Percentiles rank a stretch among this genome's conserved stretches.
phyloP scores from a whole-genome alignment of 768 basidiomycete species.

The Fistulinella prunicolor region DNA sequence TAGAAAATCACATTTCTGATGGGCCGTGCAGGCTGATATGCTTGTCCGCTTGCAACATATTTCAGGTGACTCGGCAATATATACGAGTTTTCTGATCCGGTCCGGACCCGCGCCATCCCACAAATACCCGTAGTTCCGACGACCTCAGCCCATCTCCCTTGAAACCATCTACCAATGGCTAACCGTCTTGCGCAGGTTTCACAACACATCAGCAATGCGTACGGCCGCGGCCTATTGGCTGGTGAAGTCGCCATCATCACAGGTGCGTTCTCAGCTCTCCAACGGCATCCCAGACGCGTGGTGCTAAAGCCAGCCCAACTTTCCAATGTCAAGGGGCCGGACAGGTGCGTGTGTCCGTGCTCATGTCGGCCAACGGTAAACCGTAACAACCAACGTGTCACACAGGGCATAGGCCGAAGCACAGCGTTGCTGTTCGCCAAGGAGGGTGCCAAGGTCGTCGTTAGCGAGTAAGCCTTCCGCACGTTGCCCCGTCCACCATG shows the following conservation, averaged over 20 bases:
- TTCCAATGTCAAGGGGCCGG: slow-evolving; percentile 55
- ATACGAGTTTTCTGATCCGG: no score
- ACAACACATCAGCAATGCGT: slow-evolving; percentile 57
- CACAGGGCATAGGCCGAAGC: slow-evolving; percentile 74
- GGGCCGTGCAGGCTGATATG: no score
- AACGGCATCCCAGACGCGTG: neutral
- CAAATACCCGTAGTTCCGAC: neutral
- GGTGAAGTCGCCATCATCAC: slow-evolving; percentile 87
- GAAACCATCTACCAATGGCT: slow-evolving; percentile 37
- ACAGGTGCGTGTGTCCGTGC: slow-evolving; percentile 45
- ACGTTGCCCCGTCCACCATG: no score
- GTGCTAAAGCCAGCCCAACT: no score
- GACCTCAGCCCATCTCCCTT: neutral
- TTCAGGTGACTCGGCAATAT: no score
- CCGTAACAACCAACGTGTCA: neutral
- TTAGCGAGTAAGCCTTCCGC: slow-evolving; percentile 76
- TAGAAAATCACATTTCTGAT: no score
- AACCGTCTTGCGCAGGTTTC: slow-evolving; percentile 66
- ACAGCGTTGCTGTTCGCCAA: slow-evolving; percentile 75
- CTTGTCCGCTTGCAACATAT: no score
- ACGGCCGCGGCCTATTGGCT: slow-evolving; percentile 55
- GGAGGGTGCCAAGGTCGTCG: slow-evolving; percentile 85
- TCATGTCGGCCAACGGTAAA: neutral
- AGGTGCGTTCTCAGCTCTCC: slow-evolving; percentile 41
- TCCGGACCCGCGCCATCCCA: neutral